Evolutionary conservation across 768 basidiomycete species (phyloP).

Genomic region (Leccinellum albellum): DNA sequence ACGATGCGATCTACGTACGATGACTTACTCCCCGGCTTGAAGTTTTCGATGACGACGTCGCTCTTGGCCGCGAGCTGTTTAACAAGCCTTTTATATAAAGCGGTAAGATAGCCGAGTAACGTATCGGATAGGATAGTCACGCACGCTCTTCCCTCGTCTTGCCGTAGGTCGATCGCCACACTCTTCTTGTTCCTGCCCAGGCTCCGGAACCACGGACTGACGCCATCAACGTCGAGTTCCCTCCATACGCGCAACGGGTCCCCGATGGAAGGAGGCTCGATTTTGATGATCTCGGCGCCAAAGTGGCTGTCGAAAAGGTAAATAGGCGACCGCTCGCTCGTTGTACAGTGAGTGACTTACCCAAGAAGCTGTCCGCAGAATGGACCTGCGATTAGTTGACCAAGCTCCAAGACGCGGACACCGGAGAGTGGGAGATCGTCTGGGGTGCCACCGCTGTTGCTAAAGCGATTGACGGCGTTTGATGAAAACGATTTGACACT

Average conservation of each 20-base stretch:
- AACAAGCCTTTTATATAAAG: constrained; percentile 44
- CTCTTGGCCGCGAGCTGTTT: constrained; percentile 57
- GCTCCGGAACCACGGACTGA: constrained; percentile 73
- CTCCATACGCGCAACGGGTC: constrained; percentile 71
- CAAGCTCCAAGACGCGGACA: constrained; percentile 63
- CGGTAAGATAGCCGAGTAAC: neutral
- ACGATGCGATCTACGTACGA: too few species aligned
- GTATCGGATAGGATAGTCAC: constrained; percentile 8
- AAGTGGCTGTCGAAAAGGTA: constrained; percentile 47
- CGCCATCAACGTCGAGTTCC: constrained; percentile 66
- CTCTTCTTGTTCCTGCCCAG: constrained; percentile 73
- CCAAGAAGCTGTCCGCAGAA: constrained; percentile 71
- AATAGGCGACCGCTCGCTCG: neutral
- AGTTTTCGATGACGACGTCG: constrained; percentile 69
- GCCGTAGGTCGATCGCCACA: constrained; percentile 61
- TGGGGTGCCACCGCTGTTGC: neutral
- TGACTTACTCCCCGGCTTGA: constrained; percentile 66
- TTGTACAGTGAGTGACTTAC: constrained; percentile 35
- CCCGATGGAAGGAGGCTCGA: constrained; percentile 60
- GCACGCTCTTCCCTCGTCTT: constrained; percentile 50
- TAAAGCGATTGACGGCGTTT: constrained; percentile 3
- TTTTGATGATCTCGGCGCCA: constrained; percentile 70
- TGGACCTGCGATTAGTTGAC: constrained; percentile 69
- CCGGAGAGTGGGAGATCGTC: constrained; percentile 56
- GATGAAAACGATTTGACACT: constrained; percentile 9